Evolutionary conservation across 2,329 filamentous ascomycete genomes (phyloP).

Genomic region (Exophiala sp.): DNA sequence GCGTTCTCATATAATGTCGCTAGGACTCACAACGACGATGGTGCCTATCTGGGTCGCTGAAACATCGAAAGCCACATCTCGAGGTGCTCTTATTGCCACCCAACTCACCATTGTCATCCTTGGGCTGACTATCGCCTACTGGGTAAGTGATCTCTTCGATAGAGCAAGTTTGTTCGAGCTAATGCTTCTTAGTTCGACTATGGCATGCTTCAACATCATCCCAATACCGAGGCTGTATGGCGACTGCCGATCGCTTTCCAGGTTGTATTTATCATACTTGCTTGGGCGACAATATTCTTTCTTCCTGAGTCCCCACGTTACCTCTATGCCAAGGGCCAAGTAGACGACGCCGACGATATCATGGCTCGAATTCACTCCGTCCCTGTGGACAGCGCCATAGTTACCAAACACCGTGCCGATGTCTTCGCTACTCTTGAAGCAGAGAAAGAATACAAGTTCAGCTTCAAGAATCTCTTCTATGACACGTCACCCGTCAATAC

Average conservation of each 20-base stretch:
- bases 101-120: conserved; percentile 15
- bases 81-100: conserved; percentile 19
- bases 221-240: conserved; percentile 26
- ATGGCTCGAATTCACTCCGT: conserved; percentile 19
- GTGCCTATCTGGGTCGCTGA: conserved; percentile 21
- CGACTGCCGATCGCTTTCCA: conserved; percentile 51
- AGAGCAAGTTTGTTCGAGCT: background rate
- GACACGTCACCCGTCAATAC: conserved; percentile 16
- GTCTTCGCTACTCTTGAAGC: conserved; percentile 17
- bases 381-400: conserved; percentile 8
- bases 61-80: conserved; percentile 9
- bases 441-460: conserved; percentile 19
- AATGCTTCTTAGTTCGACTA: conserved; percentile 16
- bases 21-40: conserved; percentile 7
- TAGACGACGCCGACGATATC: conserved; percentile 16
- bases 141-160: background rate
- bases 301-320: conserved; percentile 37
- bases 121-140: background rate
- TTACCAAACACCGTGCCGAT: conserved; percentile 11
- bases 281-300: conserved; percentile 34
- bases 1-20: too few species aligned
- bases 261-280: conserved; percentile 41
- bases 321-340: conserved; percentile 12
- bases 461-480: conserved; percentile 17
- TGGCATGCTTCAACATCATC: conserved; percentile 15